These are phyloP conservation scores for Dryas integrifolia DNA, from an alignment of 331 rosid species.

Conservation along the genomic window DNA sequence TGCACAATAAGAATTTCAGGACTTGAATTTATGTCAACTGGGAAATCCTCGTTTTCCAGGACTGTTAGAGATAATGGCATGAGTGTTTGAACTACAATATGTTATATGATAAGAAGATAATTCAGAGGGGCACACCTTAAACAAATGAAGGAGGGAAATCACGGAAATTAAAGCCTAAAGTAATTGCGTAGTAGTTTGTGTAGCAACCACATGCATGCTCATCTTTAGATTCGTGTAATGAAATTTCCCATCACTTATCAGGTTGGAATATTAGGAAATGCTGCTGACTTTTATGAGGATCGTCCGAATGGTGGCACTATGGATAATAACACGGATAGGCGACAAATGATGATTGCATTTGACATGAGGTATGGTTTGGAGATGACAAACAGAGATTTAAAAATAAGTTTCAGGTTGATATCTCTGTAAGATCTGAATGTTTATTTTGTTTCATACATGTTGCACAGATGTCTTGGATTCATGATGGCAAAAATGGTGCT, in stretches of 20 bases:
- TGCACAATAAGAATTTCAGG: neutral
- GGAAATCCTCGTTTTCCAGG: neutral
- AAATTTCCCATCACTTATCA: slow-evolving; percentile 28
- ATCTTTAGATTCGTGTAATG: no score
- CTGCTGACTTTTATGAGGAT: slow-evolving; percentile 73
- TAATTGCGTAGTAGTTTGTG: no score
- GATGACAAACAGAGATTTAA: slow-evolving; percentile 14
- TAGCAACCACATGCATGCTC: no score
- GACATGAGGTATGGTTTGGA: slow-evolving; percentile 75
- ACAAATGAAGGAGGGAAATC: no score
- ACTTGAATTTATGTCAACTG: neutral
- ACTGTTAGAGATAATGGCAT: neutral
- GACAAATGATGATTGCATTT: slow-evolving; percentile 97
- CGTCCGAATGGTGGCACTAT: slow-evolving; percentile 44
- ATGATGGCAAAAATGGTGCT: slow-evolving; percentile 94
- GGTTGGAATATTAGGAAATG: slow-evolving; percentile 93
- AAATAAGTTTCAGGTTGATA: slow-evolving; percentile 14
- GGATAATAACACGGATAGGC: slow-evolving; percentile 70
- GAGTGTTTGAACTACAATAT: neutral
- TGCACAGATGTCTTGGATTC: slow-evolving; percentile 79
- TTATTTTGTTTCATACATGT: slow-evolving; percentile 30
- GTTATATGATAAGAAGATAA: neutral
- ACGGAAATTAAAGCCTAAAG: no score
- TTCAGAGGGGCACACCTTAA: neutral
- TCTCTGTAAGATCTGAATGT: slow-evolving; percentile 28